phyloP scores from a whole-genome alignment of 225 moss, liverwort and hornwort genomes.

The Takakia lepidozioides region DNA sequence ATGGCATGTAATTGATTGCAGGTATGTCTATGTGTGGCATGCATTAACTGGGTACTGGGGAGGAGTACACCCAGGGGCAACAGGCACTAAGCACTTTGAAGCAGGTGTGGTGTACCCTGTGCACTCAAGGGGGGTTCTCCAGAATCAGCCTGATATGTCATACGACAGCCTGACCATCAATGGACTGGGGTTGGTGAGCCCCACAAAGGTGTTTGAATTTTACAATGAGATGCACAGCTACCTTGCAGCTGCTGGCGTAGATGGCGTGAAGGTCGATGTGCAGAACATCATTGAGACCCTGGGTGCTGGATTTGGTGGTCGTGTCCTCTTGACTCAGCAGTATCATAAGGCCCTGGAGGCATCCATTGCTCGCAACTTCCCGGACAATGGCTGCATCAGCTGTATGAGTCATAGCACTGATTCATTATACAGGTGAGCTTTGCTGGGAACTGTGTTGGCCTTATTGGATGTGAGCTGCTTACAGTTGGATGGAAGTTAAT shows the following conservation, averaged over 20 bases:
- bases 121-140: slow-evolving; percentile 67
- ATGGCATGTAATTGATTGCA: slow-evolving; percentile 12
- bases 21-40: slow-evolving; percentile 98
- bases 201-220: slow-evolving; percentile 49
- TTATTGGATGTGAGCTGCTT: too few relatives aligned
- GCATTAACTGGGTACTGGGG: slow-evolving; percentile 98
- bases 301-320: slow-evolving; percentile 80
- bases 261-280: slow-evolving; percentile 96
- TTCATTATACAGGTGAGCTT: too few relatives aligned
- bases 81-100: slow-evolving; percentile 51
- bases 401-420: slow-evolving; percentile 98
- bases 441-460: too few relatives aligned
- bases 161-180: slow-evolving; percentile 80
- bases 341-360: slow-evolving; percentile 73
- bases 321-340: slow-evolving; percentile 72
- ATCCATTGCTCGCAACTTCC: slow-evolving; percentile 74
- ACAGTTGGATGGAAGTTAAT: too few relatives aligned
- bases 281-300: slow-evolving; percentile 90
- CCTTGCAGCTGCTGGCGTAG: slow-evolving; percentile 65
- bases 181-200: slow-evolving; percentile 76
- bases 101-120: slow-evolving; percentile 71
- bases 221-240: slow-evolving; percentile 77
- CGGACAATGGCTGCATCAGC: slow-evolving; percentile 91
- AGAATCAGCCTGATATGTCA: slow-evolving; percentile 93
- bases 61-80: slow-evolving; percentile 78